Percentiles rank a stretch among this genome's conserved stretches.
These are phyloP conservation scores for Lasiosphaeria ovina DNA, from an alignment of 495 filamentous ascomycete genomes.

Conservation along the genomic window DNA sequence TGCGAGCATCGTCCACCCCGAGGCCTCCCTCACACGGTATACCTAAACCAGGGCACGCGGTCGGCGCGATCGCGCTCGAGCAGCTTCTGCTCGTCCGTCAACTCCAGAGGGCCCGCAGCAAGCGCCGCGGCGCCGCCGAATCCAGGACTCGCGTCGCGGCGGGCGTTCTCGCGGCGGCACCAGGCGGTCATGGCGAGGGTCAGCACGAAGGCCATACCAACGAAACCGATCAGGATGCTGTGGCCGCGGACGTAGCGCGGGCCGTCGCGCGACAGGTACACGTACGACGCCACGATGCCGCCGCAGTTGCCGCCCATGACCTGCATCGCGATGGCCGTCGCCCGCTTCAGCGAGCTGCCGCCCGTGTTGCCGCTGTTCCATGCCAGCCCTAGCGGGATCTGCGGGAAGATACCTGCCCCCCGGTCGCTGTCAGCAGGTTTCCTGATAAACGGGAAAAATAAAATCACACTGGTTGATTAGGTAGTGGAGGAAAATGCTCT, in stretches of 20 bases:
- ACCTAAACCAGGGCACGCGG: slow-evolving; percentile 49
- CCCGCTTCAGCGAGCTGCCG: slow-evolving; percentile 66
- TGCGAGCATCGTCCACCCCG: neutral
- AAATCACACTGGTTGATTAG: neutral
- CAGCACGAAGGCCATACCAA: slow-evolving; percentile 48
- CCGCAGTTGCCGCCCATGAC: slow-evolving; percentile 74
- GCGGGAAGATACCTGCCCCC: slow-evolving; percentile 63
- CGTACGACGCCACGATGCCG: slow-evolving; percentile 66
- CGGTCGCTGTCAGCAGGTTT: neutral
- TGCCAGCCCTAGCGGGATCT: slow-evolving; percentile 65
- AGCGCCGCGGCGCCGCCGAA: slow-evolving; percentile 19
- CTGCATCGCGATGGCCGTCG: slow-evolving; percentile 73
- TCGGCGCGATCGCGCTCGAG: slow-evolving; percentile 46
- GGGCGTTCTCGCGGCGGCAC: slow-evolving; percentile 54
- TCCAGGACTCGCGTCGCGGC: slow-evolving; percentile 35
- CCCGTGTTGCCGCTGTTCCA: slow-evolving; percentile 80
- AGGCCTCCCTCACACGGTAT: slow-evolving; percentile 35
- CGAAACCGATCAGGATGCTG: slow-evolving; percentile 46
- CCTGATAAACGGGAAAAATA: neutral
- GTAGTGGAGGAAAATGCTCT: slow-evolving; percentile 1
- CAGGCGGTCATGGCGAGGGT: slow-evolving; percentile 57
- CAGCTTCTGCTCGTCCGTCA: slow-evolving; percentile 42
- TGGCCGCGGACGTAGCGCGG: slow-evolving; percentile 64
- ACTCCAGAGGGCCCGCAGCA: slow-evolving; percentile 27
- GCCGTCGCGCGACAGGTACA: slow-evolving; percentile 57